A percentile compares a stretch with the other conserved stretches of the same genome.
These are phyloP conservation scores for Coniochaeta prunicola DNA, from an alignment of 2,329 filamentous ascomycete genomes.

Conservation along the genomic window DNA sequence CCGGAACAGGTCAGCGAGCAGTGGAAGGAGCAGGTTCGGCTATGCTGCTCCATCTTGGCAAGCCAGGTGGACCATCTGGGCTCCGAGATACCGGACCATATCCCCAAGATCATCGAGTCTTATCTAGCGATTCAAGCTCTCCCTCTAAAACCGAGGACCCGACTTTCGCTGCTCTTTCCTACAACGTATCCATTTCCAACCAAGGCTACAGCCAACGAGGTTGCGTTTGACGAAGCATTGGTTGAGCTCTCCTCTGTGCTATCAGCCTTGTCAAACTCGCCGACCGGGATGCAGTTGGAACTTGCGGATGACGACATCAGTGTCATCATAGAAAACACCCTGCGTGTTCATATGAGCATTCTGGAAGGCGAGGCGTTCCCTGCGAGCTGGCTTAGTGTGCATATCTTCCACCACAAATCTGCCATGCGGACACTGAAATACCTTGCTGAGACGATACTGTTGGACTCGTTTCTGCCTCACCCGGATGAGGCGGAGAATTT, in stretches of 20 bases:
- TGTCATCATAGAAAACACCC: slow-evolving; percentile 66
- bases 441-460: slow-evolving; percentile 62
- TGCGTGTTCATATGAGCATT: slow-evolving; percentile 85
- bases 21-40: slow-evolving; percentile 85
- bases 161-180: slow-evolving; percentile 84
- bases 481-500: slow-evolving; percentile 89
- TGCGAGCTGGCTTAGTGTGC: slow-evolving; percentile 79
- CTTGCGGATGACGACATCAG: slow-evolving; percentile 67
- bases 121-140: slow-evolving; percentile 67
- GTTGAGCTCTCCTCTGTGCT: slow-evolving; percentile 85
- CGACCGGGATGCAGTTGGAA: slow-evolving; percentile 69
- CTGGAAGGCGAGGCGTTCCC: slow-evolving; percentile 87
- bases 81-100: slow-evolving; percentile 77
- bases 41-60: slow-evolving; percentile 88
- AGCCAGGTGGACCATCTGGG: slow-evolving; percentile 74
- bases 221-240: slow-evolving; percentile 68
- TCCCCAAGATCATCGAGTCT: slow-evolving; percentile 85
- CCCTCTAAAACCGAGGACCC: slow-evolving; percentile 46
- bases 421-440: slow-evolving; percentile 82
- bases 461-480: slow-evolving; percentile 78
- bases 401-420: slow-evolving; percentile 88
- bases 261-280: slow-evolving; percentile 70
- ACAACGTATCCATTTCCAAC: slow-evolving; percentile 82
- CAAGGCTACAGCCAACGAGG: slow-evolving; percentile 58
- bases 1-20: slow-evolving; percentile 67